Evolutionary conservation across 2,329 filamentous ascomycete genomes (phyloP).

Genomic region (Thelonectria discophora): DNA sequence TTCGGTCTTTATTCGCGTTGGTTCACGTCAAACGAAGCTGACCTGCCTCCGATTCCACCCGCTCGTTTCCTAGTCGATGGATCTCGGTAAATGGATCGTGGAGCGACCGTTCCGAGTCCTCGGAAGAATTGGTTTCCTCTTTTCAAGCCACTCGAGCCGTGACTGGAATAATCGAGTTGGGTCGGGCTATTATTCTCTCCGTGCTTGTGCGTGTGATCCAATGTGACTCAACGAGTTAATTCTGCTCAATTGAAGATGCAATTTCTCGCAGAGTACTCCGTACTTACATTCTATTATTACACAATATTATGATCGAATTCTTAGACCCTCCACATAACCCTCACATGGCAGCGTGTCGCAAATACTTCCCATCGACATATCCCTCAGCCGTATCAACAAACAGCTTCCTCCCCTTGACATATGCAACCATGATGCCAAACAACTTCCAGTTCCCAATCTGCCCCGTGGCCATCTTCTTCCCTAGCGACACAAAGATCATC

Average conservation of each 20-base stretch:
- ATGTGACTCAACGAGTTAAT: not conserved
- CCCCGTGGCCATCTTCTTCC: slow-evolving; percentile 42
- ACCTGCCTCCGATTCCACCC: slow-evolving; percentile 18
- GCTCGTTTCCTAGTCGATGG: slow-evolving; percentile 1
- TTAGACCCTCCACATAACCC: not conserved
- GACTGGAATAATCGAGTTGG: not conserved
- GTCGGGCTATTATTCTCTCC: not conserved
- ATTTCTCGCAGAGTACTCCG: not conserved
- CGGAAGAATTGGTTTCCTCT: not conserved
- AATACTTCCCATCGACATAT: slow-evolving; percentile 43
- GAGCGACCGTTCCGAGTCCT: not conserved
- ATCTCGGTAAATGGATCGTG: not conserved
- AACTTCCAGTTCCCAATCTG: slow-evolving; percentile 48
- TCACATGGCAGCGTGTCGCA: slow-evolving; percentile 44
- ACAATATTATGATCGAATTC: no score
- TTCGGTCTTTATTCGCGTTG: not conserved
- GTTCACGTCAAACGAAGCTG: slow-evolving; percentile 15
- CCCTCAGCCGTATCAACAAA: slow-evolving; percentile 45
- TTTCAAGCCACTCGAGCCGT: not conserved
- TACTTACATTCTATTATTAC: no score
- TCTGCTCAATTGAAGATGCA: not conserved
- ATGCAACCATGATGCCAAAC: slow-evolving; percentile 44
- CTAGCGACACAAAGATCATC: slow-evolving; percentile 44
- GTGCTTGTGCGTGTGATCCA: not conserved
- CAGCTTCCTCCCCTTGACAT: slow-evolving; percentile 47